Base-by-base conservation (phyloP, 2,329 filamentous ascomycete species). In the Apiospora hydei region DNA sequence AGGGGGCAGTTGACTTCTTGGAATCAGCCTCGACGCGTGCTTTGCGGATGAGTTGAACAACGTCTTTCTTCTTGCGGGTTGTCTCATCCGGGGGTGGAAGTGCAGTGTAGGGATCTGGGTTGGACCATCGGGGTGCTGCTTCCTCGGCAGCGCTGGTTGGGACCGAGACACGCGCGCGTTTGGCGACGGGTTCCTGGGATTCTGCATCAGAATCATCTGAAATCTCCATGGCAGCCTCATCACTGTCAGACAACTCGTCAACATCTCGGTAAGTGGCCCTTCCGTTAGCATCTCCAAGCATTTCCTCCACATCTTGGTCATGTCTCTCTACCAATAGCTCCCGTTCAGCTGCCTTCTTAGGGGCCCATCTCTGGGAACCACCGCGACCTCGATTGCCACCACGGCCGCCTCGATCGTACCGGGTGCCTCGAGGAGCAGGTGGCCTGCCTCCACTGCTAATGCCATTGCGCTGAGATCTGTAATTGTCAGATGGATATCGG, bases 101-200 rank as follows among this genome's bases (percentile, higher is more conserved):
- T 2, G 90, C 93, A 7, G 94, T 97, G 82, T 98, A 98, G 0
- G 95, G 95, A 80, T 98, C 96, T 4, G 96, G 95, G 77, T 98
- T 98, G 5, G 95, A 98, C 96, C 96, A 98, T 81, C 93, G 95
- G 3, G 95, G 94, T 6, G 80, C 82, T 4, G 80, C 82, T 18
- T 85, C 83, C 71, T 85, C 79, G 73, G 83, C 84, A 30, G 81
- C 78, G n/a, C 83, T 79, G 11, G 80, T 80, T 21, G 77, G 74
- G 5, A 80, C 74, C 2, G 76, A 76, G 69, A 5, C 77, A 13
- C 85, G 84, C 3, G 79, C 79, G 14, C 86, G 85, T 77, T 88
- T 88, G 68, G 77, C 79, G 3, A 81, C 82, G 16, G 85, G 85
- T 71, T 85, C 80, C 66, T 82, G 74, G 70, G 84, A 84, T 3